Conservation (phyloP, 1,284 basidiomycete genomes). For the Ceratobasidium sp. region DNA sequence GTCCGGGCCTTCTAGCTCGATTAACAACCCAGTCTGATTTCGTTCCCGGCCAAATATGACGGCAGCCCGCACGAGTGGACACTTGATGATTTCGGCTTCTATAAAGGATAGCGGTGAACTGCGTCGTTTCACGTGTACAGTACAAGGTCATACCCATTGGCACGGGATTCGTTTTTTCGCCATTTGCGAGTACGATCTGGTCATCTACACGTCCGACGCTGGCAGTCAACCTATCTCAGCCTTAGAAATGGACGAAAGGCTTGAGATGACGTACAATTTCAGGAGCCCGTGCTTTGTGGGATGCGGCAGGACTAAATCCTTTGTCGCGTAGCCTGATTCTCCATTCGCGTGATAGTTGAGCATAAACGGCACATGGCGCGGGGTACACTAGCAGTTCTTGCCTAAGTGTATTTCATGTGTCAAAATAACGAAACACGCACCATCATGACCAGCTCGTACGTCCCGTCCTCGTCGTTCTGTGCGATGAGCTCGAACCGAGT, state of each 20-base stretch:
- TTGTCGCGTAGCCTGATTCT: constrained; percentile 41
- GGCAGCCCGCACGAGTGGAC: constrained; percentile 50
- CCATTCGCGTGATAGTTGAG: constrained; percentile 38
- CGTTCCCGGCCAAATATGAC: constrained; percentile 57
- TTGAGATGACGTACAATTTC: constrained; percentile 24
- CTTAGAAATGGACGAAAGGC: not conserved
- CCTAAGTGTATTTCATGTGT: not conserved
- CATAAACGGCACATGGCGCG: constrained; percentile 36
- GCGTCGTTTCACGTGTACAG: not conserved
- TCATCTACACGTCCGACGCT: constrained; percentile 44
- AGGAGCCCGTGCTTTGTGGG: constrained; percentile 42
- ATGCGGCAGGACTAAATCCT: constrained; percentile 41
- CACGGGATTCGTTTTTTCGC: constrained; percentile 43
- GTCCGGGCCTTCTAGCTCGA: constrained; percentile 53
- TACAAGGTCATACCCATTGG: constrained; percentile 25
- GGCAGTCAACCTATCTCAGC: not conserved
- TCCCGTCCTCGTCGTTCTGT: constrained; percentile 37
- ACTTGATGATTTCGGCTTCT: constrained; percentile 38
- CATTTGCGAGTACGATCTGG: constrained; percentile 43
- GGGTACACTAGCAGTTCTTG: not conserved
- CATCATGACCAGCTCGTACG: constrained; percentile 29
- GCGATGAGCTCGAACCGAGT: constrained; percentile 23
- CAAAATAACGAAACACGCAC: not conserved
- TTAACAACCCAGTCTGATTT: constrained; percentile 56
- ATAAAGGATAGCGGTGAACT: not conserved